These are phyloP conservation scores for Bryum argenteum DNA, from an alignment of 225 moss, liverwort and hornwort species.

Conservation along the genomic window DNA sequence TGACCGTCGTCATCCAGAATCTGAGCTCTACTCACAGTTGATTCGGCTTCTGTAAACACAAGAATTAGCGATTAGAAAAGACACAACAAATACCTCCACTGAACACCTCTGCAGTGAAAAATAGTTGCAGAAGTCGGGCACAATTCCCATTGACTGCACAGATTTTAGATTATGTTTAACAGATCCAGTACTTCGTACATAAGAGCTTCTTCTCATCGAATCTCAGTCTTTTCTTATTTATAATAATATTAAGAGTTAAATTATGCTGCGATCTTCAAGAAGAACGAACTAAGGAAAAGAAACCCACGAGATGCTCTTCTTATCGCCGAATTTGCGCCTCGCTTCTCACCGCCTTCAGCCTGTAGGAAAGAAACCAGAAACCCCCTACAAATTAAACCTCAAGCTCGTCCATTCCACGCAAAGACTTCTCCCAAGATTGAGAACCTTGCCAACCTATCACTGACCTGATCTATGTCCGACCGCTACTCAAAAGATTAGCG, in stretches of 20 bases:
- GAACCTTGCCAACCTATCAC: neutral
- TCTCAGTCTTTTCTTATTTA: neutral
- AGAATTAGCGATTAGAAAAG: neutral
- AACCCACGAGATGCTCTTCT: slow-evolving; percentile 63
- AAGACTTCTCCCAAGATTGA: neutral
- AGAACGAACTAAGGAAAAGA: neutral
- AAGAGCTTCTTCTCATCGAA: neutral
- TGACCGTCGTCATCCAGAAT: slow-evolving; percentile 50
- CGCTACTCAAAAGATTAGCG: neutral
- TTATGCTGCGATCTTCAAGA: neutral
- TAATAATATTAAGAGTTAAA: neutral
- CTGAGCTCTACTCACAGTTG: slow-evolving; percentile 53
- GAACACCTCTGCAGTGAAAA: neutral
- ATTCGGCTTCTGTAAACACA: slow-evolving; percentile 49
- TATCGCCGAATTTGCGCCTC: slow-evolving; percentile 45
- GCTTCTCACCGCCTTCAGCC: slow-evolving; percentile 52
- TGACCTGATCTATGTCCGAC: neutral
- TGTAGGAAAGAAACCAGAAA: slow-evolving; percentile 22
- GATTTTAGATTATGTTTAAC: neutral
- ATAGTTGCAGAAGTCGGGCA: neutral
- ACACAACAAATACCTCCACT: neutral
- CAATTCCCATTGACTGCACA: neutral
- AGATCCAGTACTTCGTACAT: neutral
- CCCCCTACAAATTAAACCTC: neutral
- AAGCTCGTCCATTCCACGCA: too few relatives aligned